Conservation (phyloP, 2,329 filamentous ascomycete species). For the Claviceps arundinis region DNA sequence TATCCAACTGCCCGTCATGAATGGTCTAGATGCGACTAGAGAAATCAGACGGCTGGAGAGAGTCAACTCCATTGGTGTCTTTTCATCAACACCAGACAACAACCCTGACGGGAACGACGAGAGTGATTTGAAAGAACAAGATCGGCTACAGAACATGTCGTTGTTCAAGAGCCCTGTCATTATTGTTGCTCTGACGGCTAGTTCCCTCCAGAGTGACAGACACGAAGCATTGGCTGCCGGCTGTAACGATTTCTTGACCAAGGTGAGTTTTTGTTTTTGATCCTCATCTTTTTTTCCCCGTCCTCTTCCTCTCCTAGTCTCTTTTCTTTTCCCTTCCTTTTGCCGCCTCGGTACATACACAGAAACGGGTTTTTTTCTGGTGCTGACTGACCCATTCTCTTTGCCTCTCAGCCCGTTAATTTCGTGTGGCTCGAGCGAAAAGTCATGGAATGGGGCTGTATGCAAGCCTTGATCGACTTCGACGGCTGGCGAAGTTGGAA, state of each 20-base stretch:
- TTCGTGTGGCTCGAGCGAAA: conserved; percentile 96
- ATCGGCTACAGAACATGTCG: conserved; percentile 52
- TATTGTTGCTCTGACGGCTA: conserved; percentile 91
- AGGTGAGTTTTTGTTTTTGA: conserved; percentile 42
- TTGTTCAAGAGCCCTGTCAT: conserved; percentile 95
- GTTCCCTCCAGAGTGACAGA: conserved; percentile 84
- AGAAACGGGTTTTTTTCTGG: not conserved
- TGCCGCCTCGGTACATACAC: not conserved
- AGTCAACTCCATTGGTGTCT: conserved; percentile 85
- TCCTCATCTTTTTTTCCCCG: not conserved
- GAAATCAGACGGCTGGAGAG: conserved; percentile 85
- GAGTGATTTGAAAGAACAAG: conserved; percentile 44
- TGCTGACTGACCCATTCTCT: conserved; percentile 1
- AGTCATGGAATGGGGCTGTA: conserved; percentile 98
- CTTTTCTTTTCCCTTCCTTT: not conserved
- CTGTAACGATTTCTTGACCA: conserved; percentile 96
- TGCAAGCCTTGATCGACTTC: conserved; percentile 97
- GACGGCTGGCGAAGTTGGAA: conserved; percentile 98
- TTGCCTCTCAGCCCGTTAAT: conserved; percentile 64
- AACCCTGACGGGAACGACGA: conserved; percentile 27
- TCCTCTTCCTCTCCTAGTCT: not conserved
- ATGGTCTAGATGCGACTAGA: conserved; percentile 82
- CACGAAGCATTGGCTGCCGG: conserved; percentile 90
- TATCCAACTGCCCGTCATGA: conserved; percentile 95
- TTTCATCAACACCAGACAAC: conserved; percentile 53